phyloP scores from a whole-genome alignment of 257 asterid species.

The Paulownia fortunei region DNA sequence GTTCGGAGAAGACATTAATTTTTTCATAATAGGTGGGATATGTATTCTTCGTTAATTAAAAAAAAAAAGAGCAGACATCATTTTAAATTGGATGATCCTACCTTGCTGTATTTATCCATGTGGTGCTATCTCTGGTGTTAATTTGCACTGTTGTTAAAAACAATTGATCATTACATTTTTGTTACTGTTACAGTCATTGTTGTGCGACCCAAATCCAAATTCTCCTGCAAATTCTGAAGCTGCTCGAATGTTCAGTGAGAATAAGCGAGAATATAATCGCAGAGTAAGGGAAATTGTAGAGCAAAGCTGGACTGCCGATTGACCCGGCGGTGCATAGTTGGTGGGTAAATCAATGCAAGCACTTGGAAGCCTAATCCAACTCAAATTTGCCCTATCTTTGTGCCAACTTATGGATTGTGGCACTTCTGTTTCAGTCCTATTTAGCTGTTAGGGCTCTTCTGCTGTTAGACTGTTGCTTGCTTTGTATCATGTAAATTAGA shows the following conservation, averaged over 20 bases:
- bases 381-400: too few relatives aligned
- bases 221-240: slow-evolving; percentile 93
- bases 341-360: neutral
- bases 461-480: neutral
- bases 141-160: neutral
- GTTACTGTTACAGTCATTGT: slow-evolving; percentile 57
- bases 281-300: slow-evolving; percentile 79
- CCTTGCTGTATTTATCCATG: neutral
- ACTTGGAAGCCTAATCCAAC: slow-evolving; percentile 30
- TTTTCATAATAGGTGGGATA: neutral
- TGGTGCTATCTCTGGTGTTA: neutral
- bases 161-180: neutral
- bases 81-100: neutral
- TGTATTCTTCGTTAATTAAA: too few relatives aligned
- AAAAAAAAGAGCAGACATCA: too few relatives aligned
- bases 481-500: slow-evolving; percentile 32
- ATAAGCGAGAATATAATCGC: slow-evolving; percentile 80
- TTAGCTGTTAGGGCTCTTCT: neutral
- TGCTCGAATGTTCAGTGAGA: slow-evolving; percentile 85
- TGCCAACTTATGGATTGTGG: too few relatives aligned
- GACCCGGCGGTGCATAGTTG: slow-evolving; percentile 1
- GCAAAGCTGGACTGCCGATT: slow-evolving; percentile 95
- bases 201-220: slow-evolving; percentile 91
- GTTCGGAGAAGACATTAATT: neutral
- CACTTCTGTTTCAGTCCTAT: too few relatives aligned